Percentiles rank a stretch among this genome's conserved stretches.
phyloP scores from a whole-genome alignment of 768 basidiomycete genomes.

The Xerocomus spinulosus region DNA sequence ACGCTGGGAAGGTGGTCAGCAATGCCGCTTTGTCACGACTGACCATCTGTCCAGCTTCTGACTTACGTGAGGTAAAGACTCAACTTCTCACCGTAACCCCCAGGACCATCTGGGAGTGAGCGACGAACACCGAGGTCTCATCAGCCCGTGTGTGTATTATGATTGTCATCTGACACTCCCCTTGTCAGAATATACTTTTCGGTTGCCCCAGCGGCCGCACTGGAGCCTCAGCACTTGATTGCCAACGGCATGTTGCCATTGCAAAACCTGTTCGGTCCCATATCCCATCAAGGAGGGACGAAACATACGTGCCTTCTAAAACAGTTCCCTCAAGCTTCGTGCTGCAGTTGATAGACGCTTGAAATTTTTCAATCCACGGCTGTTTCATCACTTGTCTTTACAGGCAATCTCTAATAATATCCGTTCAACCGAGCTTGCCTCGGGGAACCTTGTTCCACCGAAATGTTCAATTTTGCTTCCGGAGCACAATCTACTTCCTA shows the following conservation, averaged over 20 bases:
- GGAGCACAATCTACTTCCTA: neutral
- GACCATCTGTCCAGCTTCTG: no score
- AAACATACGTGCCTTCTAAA: neutral
- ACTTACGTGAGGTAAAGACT: neutral
- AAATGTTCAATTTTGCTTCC: neutral
- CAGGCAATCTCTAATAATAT: neutral
- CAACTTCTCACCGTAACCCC: neutral
- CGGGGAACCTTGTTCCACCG: neutral
- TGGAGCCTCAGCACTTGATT: neutral
- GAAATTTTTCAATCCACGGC: neutral
- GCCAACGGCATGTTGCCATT: neutral
- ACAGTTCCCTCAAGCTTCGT: neutral
- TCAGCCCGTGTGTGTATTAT: constrained; percentile 1
- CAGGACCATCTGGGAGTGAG: neutral
- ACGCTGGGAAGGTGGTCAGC: no score
- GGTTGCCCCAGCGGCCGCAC: neutral
- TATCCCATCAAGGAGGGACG: neutral
- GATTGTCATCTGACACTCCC: neutral
- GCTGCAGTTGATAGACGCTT: neutral
- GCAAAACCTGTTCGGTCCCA: neutral
- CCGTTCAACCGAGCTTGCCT: neutral
- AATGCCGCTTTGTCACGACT: no score
- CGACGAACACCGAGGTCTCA: neutral
- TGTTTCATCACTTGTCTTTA: neutral
- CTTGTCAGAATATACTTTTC: neutral